A percentile compares a stretch with the other conserved stretches of the same genome.
Evolutionary conservation across 495 filamentous ascomycete genomes (phyloP).

Genomic region (Patellaria atrata): DNA sequence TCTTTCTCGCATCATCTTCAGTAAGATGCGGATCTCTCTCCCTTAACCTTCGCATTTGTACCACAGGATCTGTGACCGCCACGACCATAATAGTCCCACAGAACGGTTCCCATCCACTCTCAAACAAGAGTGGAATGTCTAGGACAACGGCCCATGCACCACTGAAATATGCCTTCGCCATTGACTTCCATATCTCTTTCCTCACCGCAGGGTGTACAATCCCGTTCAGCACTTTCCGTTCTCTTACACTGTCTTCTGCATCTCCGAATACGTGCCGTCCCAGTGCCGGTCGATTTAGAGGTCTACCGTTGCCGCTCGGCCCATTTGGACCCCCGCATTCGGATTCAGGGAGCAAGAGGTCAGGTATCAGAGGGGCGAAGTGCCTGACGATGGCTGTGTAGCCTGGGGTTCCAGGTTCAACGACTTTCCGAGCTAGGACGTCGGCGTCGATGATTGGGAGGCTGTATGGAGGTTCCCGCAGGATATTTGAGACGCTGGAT

Average conservation of each 20-base stretch:
- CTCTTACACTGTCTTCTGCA: slow-evolving; percentile 43
- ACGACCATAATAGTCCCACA: slow-evolving; percentile 79
- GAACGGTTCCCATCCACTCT: slow-evolving; percentile 63
- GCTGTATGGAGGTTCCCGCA: slow-evolving; percentile 62
- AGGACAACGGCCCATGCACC: slow-evolving; percentile 82
- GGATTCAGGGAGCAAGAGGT: slow-evolving; percentile 50
- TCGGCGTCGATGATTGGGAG: slow-evolving; percentile 95
- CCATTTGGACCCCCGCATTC: slow-evolving; percentile 23
- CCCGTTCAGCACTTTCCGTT: slow-evolving; percentile 62
- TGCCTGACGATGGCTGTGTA: slow-evolving; percentile 66
- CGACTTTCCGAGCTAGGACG: slow-evolving; percentile 74
- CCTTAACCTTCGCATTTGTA: slow-evolving; percentile 66
- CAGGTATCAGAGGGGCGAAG: slow-evolving; percentile 69
- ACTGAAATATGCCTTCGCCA: slow-evolving; percentile 37
- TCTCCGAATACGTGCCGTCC: slow-evolving; percentile 76
- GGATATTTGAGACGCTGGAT: slow-evolving; percentile 80
- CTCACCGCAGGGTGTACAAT: slow-evolving; percentile 86
- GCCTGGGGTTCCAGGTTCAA: slow-evolving; percentile 73
- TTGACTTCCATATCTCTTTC: slow-evolving; percentile 53
- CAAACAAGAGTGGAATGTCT: slow-evolving; percentile 84
- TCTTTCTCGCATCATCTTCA: slow-evolving; percentile 63
- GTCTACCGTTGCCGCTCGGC: slow-evolving; percentile 39
- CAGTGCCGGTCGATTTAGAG: slow-evolving; percentile 73
- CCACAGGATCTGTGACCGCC: slow-evolving; percentile 51
- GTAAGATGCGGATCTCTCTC: slow-evolving; percentile 58